Base-by-base conservation (phyloP, 192 early-diverging fungal species). In the Gorgonomyces haynaldii region DNA sequence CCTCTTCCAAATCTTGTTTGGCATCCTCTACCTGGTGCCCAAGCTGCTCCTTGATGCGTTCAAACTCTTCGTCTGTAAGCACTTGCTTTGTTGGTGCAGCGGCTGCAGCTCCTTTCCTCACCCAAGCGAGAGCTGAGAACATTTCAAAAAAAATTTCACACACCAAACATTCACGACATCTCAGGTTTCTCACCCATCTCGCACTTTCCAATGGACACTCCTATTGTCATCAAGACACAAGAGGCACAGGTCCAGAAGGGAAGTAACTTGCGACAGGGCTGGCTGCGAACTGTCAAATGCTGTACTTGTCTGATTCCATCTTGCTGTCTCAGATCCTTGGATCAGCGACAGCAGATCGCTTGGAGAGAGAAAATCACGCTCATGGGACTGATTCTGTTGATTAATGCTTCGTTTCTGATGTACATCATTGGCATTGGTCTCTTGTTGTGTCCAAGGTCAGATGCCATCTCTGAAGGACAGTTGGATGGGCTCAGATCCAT, bases 51-150 rank as follows among this genome's bases (percentile, higher is more conserved):
- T 81, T 69, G 39, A 98, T 86, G 28, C 83, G 67, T 35, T 82
- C 69, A 57, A 77, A 96, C 61, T 96, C 93, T 22, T 85, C 82
- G 38, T 97, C 91, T 42, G 82, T 82, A 32, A 99, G 66, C 52
- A 84, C 69, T 60, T 82, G 86, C 41, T 76, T 83, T 22, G 78
- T 68, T 19, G 96, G 96, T 42, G 67, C 56, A 40, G 83, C 72
- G 24, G 76, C 71, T n/a, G 89, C 84, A n/a, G 81, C 89, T 42
- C 93, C 96, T 58, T 88, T 84, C 54, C 81, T 84, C 19, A 97
- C 78, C 91, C 93, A 98, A 29, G 79, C 72, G 54, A 96, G 62
- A 29, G 91, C 78, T 7, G 90, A 89, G 53, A 98, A 94, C 91
- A 94, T 92, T n/a, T n/a, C n/a, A n/a, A n/a, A n/a, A n/a, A n/a